Evolutionary conservation across 2,329 filamentous ascomycete species (phyloP).

Genomic region (Laburnicola sp.): DNA sequence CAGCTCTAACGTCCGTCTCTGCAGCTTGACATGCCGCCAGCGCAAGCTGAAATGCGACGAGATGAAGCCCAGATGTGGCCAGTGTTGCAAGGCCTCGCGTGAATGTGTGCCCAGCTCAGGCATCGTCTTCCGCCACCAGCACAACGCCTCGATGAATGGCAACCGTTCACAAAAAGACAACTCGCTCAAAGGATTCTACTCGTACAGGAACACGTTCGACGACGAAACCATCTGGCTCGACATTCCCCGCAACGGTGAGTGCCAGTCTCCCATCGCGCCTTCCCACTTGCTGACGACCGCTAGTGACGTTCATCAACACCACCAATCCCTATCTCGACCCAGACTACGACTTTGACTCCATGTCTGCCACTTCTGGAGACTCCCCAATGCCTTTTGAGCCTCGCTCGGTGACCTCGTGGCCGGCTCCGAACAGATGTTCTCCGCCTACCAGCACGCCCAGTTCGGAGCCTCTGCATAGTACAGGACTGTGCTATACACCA

Average conservation of each 20-base stretch:
- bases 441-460: conserved; percentile 35
- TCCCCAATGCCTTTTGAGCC: conserved; percentile 38
- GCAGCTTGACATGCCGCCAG: conserved; percentile 57
- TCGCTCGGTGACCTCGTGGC: conserved; percentile 31
- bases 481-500: conserved; percentile 46
- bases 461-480: conserved; percentile 11
- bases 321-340: conserved; percentile 63
- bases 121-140: conserved; percentile 68
- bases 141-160: conserved; percentile 70
- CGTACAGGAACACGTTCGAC: conserved; percentile 67
- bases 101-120: conserved; percentile 64
- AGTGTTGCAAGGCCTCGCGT: conserved; percentile 63
- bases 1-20: conserved; percentile 12
- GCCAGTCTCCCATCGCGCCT: neutral
- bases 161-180: conserved; percentile 49
- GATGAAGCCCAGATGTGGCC: conserved; percentile 62
- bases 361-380: conserved; percentile 38
- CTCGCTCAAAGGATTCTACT: conserved; percentile 63
- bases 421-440: conserved; percentile 27
- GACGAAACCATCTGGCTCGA: conserved; percentile 65
- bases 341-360: conserved; percentile 39
- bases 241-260: conserved; percentile 60
- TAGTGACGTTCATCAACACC: conserved; percentile 65
- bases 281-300: conserved; percentile 13
- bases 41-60: conserved; percentile 69